phyloP scores from a whole-genome alignment of 257 asterid species.

The Primulina huaijiensis region DNA sequence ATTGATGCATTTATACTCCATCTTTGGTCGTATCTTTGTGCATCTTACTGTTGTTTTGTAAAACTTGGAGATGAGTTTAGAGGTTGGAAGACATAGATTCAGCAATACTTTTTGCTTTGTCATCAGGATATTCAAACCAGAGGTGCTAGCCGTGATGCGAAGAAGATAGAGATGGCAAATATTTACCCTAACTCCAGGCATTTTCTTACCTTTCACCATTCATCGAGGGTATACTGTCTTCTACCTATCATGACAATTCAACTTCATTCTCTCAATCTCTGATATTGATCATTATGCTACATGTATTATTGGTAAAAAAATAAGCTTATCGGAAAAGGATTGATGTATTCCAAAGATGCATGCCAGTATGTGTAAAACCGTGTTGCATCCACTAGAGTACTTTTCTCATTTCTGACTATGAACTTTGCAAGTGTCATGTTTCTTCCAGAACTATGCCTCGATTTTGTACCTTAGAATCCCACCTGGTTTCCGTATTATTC shows the following conservation, averaged over 20 bases:
- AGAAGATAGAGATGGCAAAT: constrained; percentile 62
- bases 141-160: constrained; percentile 58
- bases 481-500: constrained; percentile 48
- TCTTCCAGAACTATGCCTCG: constrained; percentile 64
- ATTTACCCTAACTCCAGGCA: constrained; percentile 50
- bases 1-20: neutral
- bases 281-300: no score
- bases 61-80: neutral
- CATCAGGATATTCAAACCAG: constrained; percentile 72
- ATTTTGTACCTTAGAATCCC: constrained; percentile 63
- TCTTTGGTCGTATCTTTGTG: neutral
- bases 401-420: constrained; percentile 1
- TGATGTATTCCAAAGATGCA: no score
- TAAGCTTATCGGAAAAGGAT: no score
- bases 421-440: neutral
- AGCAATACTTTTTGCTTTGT: neutral
- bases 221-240: constrained; percentile 52
- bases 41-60: neutral
- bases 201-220: constrained; percentile 72
- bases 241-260: no score
- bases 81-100: no score
- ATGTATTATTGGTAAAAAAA: no score
- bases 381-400: neutral
- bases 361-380: neutral
- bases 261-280: no score